phyloP scores from a whole-genome alignment of 164 flowering plant genomes.

The Piper betle region DNA sequence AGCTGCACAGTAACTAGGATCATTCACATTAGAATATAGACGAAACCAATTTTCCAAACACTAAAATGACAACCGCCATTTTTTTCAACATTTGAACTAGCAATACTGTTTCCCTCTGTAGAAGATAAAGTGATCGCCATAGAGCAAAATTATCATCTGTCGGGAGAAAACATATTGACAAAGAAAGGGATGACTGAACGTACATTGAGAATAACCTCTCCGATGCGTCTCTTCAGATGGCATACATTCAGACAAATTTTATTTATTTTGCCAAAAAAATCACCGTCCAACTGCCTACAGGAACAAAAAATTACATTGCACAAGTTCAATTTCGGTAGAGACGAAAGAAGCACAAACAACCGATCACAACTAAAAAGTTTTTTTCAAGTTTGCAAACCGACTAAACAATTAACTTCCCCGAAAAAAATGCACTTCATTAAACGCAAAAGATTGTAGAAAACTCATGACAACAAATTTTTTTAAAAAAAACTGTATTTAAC shows the following conservation, averaged over 20 bases:
- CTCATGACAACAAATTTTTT: background rate
- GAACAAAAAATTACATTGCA: background rate
- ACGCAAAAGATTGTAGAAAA: no score
- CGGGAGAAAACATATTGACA: constrained; percentile 6
- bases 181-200: constrained; percentile 18
- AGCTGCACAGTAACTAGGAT: background rate
- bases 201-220: constrained; percentile 20
- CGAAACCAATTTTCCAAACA: background rate
- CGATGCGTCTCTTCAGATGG: constrained; percentile 38
- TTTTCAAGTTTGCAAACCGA: no score
- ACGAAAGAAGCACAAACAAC: background rate
- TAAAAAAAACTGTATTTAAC: no score
- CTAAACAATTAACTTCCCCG: no score
- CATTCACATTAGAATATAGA: background rate
- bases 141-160: background rate
- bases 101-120: background rate
- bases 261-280: background rate
- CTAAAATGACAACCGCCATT: no score
- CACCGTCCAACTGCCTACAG: background rate
- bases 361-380: background rate
- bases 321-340: background rate
- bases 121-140: background rate
- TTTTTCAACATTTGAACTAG: background rate
- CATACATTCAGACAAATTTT: constrained; percentile 9
- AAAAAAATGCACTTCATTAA: no score